Base-by-base conservation (phyloP, 1,139 yeast genomes). In the Scheffersomyces insectosa region DNA sequence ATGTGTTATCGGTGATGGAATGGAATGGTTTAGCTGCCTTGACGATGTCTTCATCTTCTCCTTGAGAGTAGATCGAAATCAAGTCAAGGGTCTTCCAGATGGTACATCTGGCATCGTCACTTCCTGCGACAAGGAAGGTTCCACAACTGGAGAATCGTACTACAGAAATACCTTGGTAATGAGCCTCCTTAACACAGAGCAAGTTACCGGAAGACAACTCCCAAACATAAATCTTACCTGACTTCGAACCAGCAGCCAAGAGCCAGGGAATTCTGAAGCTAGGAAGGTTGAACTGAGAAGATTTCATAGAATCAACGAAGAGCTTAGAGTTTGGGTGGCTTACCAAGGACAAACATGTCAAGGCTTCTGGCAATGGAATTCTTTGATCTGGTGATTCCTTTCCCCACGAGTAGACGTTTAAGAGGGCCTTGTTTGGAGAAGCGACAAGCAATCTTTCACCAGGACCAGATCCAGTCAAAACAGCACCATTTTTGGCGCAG, bases 201-300 rank as follows among this genome's bases (percentile, higher is more conserved):
- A 93, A 70, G 38, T 81, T 69, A 1, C 99, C 97, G 3, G 95
- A 84, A n/a, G 75, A 63, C 42, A 89, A 57, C 54, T 88, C 97
- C 98, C 99, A 93, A 3, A 91, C 63, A 57, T 86, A 87, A 16
- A 93, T 54, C 55, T 84, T 79, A 11, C 98, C 99, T 12, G 84
- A 59, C 46, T 72, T 62, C 40, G 93, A 75, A 42, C 90, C 88
- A 50, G 88, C 95, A 3, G 80, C 85, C 9, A 85, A 75, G 33
- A 91, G 66, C 82, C 88, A 88, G 11, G 87, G 86, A 37, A 77
- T 60, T 49, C 79, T 65, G 57, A 74, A 78, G 35, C 57, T 49
- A 27, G 77, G 65, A 25, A 60, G 45, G 13, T 44, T 28, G 41
- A 47, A 51, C 12, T 35, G 15, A 7, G 38, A 25, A 11, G 29